Evolutionary conservation across 1,139 yeast genomes (phyloP).

Genomic region (Casaregolazyma suthepensis): DNA sequence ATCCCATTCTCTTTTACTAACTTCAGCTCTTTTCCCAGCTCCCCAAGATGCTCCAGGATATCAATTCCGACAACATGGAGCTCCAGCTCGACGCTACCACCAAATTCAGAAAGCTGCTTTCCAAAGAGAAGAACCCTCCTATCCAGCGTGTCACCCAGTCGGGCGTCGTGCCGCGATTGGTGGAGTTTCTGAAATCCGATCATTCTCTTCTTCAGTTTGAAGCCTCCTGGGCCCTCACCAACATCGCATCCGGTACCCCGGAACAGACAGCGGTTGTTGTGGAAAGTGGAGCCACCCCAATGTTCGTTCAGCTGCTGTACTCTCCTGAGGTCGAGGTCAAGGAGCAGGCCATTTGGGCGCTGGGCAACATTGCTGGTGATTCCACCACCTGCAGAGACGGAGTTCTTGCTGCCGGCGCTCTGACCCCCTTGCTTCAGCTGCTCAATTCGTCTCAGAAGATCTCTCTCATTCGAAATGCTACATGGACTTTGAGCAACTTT

Average conservation of each 20-base stretch:
- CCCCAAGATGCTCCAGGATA: slow-evolving; percentile 80
- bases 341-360: slow-evolving; percentile 98
- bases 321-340: slow-evolving; percentile 85
- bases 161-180: slow-evolving; percentile 89
- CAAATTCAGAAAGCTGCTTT: slow-evolving; percentile 85
- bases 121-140: slow-evolving; percentile 97
- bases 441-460: slow-evolving; percentile 74
- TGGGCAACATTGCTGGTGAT: slow-evolving; percentile 98
- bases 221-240: slow-evolving; percentile 98
- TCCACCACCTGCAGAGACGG: slow-evolving; percentile 83
- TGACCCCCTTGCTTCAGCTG: slow-evolving; percentile 77
- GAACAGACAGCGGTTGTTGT: slow-evolving; percentile 88
- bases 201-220: slow-evolving; percentile 89
- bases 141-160: slow-evolving; percentile 87
- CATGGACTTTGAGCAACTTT: slow-evolving; percentile 95
- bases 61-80: slow-evolving; percentile 71
- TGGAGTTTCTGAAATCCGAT: slow-evolving; percentile 71
- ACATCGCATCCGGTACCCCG: slow-evolving; percentile 93
- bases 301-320: slow-evolving; percentile 73
- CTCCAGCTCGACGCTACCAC: slow-evolving; percentile 84
- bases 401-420: slow-evolving; percentile 78
- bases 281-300: slow-evolving; percentile 89
- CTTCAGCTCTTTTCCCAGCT: slow-evolving; percentile 53
- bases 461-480: slow-evolving; percentile 86
- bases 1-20: neutral